Evolutionary conservation across 805 yeast species (phyloP), one percentile per base, ranked within the genome.

Genomic region (Wickerhamiella parazyma): DNA sequence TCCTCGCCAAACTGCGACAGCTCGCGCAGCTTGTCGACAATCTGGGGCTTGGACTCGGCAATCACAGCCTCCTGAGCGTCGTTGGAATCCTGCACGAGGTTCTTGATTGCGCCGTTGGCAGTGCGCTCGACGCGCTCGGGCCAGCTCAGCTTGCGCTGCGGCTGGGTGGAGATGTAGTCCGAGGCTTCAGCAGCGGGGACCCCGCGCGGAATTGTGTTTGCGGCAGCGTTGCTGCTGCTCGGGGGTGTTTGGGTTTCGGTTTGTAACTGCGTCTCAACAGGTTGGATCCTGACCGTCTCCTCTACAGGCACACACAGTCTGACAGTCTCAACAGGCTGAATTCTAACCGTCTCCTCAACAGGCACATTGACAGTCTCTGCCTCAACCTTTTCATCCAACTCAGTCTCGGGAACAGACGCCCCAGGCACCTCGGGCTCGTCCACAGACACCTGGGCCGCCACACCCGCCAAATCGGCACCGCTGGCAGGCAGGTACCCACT

Each of bases 31-130:
- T 47, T 16, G 16, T 33, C 21, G 49, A 55, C 48, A 33, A 54
- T 51, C 2, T 51, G 55, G 17, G 57, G 56, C 44, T 45, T 41
- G 16, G 56, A 54, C 8, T 31, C 45, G 11, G 29, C 46, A 16
- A 50, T 29, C 9, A 48, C n/a, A 7, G 34, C 20, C 39, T 41
- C 29, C 16, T 45, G 41, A 20, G 25, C 22, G 1, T 11, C 47
- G 18, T 38, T 31, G 5, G 46, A 49, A 31, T 51, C 55, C 12
- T 45, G 49, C 16, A 51, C 48, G n/a, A 54, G 47, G 34, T 47
- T 47, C 29, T 26, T 16, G 11, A 41, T 24, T n/a, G 57, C 57
- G 12, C 45, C 42, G 12, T 44, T 46, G n/a, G 51, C 51, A 10
- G 51, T 49, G 26, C 54, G 52, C 31, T 45, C 29, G 16, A 49